Conservation (phyloP, 2,329 filamentous ascomycete genomes). For the Fusarium proliferatum region DNA sequence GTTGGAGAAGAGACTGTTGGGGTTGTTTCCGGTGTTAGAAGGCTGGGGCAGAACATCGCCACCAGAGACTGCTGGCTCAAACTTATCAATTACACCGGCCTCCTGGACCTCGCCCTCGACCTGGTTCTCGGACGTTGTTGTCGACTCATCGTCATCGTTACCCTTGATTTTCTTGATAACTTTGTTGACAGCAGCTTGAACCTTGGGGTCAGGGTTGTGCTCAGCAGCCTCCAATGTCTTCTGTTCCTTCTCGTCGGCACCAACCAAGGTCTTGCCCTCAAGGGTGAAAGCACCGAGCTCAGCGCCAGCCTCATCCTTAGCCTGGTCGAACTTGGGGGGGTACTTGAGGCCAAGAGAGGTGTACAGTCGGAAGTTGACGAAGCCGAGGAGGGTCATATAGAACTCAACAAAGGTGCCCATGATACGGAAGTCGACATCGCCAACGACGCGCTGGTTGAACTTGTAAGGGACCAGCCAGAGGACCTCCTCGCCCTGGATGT, state of each 20-base stretch:
- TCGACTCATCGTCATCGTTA: constrained; percentile 57
- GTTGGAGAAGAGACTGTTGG: constrained; percentile 82
- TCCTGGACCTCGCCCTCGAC: constrained; percentile 61
- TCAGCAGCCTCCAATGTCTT: constrained; percentile 60
- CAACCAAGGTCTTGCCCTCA: constrained; percentile 75
- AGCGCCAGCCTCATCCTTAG: constrained; percentile 88
- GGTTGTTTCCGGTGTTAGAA: constrained; percentile 70
- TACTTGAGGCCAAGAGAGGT: constrained; percentile 92
- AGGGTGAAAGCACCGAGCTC: constrained; percentile 93
- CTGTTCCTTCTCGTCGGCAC: constrained; percentile 59
- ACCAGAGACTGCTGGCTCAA: constrained; percentile 84
- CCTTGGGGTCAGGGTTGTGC: constrained; percentile 69
- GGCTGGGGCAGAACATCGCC: constrained; percentile 91
- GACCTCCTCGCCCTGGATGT: constrained; percentile 95
- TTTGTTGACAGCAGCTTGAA: constrained; percentile 75
- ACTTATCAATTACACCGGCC: constrained; percentile 84
- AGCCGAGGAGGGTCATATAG: constrained; percentile 95
- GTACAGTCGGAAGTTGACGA: constrained; percentile 96
- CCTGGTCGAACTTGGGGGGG: constrained; percentile 90
- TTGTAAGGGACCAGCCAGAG: constrained; percentile 98
- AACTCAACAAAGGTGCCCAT: constrained; percentile 99
- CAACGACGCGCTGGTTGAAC: constrained; percentile 94
- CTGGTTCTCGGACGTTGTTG: constrained; percentile 53
- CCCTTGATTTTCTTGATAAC: constrained; percentile 75
- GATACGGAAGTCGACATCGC: constrained; percentile 97